Conservation (phyloP, 148 eudicot species). For the Rheum nobile region DNA sequence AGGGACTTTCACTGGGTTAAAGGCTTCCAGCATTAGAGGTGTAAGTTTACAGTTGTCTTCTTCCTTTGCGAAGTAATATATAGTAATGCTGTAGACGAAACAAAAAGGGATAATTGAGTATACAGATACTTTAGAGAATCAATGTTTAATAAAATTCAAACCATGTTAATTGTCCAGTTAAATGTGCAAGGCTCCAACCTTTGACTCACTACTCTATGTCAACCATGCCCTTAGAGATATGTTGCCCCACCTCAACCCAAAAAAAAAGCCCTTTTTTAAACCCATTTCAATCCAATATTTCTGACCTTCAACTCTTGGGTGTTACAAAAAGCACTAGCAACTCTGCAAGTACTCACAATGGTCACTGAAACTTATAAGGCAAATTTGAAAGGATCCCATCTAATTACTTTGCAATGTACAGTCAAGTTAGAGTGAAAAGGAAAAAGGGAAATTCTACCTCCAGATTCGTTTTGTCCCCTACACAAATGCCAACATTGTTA, state of each 20-base stretch:
- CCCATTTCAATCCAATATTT: no score
- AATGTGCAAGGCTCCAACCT: background rate
- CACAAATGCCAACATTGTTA: background rate
- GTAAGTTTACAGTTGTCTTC: constrained; percentile 34
- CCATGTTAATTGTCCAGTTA: background rate
- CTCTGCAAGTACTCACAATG: background rate
- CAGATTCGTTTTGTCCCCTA: background rate
- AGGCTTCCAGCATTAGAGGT: constrained; percentile 43
- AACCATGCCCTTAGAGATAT: background rate
- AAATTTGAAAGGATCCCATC: background rate
- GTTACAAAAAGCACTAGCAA: no score
- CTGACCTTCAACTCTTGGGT: no score
- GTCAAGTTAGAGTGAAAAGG: background rate
- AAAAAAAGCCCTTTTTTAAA: background rate
- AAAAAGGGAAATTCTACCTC: background rate
- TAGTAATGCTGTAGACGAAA: constrained; percentile 43
- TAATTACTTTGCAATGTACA: background rate
- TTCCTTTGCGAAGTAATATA: constrained; percentile 73
- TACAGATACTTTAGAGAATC: background rate
- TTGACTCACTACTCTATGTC: background rate
- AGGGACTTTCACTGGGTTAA: constrained; percentile 44
- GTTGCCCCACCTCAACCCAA: background rate
- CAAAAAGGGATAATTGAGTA: background rate
- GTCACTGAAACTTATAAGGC: background rate
- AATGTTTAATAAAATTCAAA: background rate